A percentile compares a stretch with the other conserved stretches of the same genome.
These are phyloP conservation scores for Monosporascus sp. DNA, from an alignment of 2,329 filamentous ascomycete genomes.

Conservation along the genomic window DNA sequence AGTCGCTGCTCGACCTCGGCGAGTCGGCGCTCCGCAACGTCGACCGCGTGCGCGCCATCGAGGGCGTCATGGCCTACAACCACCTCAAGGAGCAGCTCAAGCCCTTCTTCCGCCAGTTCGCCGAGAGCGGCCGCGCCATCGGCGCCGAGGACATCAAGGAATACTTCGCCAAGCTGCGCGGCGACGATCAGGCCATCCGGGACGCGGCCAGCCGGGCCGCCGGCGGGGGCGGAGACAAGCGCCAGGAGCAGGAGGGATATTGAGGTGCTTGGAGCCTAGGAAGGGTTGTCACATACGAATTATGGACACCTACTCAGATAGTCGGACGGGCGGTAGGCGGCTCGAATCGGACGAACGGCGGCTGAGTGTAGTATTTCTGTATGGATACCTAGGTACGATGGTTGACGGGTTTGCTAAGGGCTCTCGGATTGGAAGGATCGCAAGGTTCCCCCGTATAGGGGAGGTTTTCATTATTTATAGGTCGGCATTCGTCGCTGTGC, in stretches of 20 bases:
- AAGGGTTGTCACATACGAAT: no score
- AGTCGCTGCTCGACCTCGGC: constrained; percentile 81
- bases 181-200: constrained; percentile 71
- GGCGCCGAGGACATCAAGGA: constrained; percentile 93
- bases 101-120: constrained; percentile 88
- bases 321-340: no score
- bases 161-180: constrained; percentile 90
- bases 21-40: constrained; percentile 89
- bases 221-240: not conserved
- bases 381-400: no score
- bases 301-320: no score
- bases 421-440: no score
- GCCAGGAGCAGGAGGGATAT: not conserved
- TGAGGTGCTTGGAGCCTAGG: not conserved
- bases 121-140: constrained; percentile 81
- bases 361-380: no score
- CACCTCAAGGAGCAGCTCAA: constrained; percentile 95
- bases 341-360: no score
- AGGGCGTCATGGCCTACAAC: constrained; percentile 98
- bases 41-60: constrained; percentile 87
- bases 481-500: no score
- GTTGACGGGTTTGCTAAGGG: no score
- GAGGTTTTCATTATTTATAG: no score
- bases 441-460: no score
- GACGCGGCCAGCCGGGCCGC: constrained; percentile 51